These are phyloP conservation scores for Thalia dealbata DNA, from an alignment of 176 grass and related monocot species.

Conservation along the genomic window DNA sequence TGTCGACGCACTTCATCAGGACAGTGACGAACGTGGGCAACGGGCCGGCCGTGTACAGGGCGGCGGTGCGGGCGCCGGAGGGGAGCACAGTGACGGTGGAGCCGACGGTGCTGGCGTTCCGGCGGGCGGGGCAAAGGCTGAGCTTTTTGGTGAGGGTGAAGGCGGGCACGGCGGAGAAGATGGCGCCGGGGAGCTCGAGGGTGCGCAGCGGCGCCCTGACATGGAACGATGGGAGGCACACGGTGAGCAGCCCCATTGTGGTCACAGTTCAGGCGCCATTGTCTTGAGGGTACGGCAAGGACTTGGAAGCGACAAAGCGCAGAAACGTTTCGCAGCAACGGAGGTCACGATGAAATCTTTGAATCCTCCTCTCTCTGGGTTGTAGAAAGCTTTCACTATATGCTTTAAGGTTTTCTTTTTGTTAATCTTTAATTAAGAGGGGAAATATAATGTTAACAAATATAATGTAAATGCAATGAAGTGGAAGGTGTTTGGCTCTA, in stretches of 20 bases:
- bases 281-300: neutral
- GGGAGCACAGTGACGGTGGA: slow-evolving; percentile 64
- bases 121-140: slow-evolving; percentile 70
- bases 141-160: slow-evolving; percentile 64
- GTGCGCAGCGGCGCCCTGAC: slow-evolving; percentile 60
- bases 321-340: neutral
- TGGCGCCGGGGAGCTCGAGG: slow-evolving; percentile 78
- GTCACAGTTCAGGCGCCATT: slow-evolving; percentile 68
- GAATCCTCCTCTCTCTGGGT: neutral
- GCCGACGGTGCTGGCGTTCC: slow-evolving; percentile 51
- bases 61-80: slow-evolving; percentile 31
- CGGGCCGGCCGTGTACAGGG: slow-evolving; percentile 34
- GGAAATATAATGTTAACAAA: too few relatives aligned
- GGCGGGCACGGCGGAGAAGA: slow-evolving; percentile 25
- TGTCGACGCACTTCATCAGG: slow-evolving; percentile 63
- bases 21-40: slow-evolving; percentile 66
- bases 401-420: neutral
- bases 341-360: neutral
- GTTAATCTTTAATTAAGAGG: neutral
- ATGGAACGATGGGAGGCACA: slow-evolving; percentile 61
- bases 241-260: slow-evolving; percentile 54
- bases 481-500: too few relatives aligned
- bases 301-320: neutral
- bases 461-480: too few relatives aligned
- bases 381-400: neutral